Percentiles rank a stretch among this genome's conserved stretches.
phyloP scores from a whole-genome alignment of 371 early-diverging fungal genomes.

The Apophysomyces elegans region DNA sequence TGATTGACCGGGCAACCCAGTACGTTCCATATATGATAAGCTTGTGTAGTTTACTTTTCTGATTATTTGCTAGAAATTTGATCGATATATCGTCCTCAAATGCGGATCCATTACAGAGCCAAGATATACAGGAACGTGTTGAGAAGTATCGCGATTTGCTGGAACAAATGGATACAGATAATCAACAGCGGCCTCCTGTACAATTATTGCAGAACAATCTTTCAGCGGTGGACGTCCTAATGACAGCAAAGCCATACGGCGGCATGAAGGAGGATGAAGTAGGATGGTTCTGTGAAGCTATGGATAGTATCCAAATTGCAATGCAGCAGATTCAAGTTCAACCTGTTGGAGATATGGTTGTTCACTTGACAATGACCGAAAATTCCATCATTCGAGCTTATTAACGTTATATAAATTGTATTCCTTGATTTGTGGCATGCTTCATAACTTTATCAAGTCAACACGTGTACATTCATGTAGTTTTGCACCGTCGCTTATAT shows the following conservation, averaged over 20 bases:
- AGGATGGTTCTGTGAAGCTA: conserved; percentile 44
- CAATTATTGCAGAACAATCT: conserved; percentile 2
- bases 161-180: conserved; percentile 16
- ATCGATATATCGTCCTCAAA: conserved; percentile 53
- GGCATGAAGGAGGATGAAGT: conserved; percentile 26
- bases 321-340: conserved; percentile 47
- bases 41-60: neutral
- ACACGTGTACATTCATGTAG: conserved; percentile 57
- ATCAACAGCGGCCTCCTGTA: neutral
- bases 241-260: conserved; percentile 30
- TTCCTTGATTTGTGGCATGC: neutral
- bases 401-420: neutral
- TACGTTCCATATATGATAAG: conserved; percentile 13
- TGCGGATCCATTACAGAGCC: conserved; percentile 51
- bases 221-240: conserved; percentile 19
- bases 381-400: conserved; percentile 12
- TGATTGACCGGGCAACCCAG: conserved; percentile 55
- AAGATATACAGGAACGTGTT: conserved; percentile 50
- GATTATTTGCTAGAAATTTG: conserved; percentile 36
- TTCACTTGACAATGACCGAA: conserved; percentile 48
- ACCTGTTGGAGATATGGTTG: conserved; percentile 56
- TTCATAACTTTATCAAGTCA: conserved; percentile 65
- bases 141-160: conserved; percentile 44
- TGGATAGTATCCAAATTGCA: conserved; percentile 49
- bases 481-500: conserved; percentile 25